phyloP scores from a whole-genome alignment of 352 stramenopile species.

The Elongisporangium anandrum region DNA sequence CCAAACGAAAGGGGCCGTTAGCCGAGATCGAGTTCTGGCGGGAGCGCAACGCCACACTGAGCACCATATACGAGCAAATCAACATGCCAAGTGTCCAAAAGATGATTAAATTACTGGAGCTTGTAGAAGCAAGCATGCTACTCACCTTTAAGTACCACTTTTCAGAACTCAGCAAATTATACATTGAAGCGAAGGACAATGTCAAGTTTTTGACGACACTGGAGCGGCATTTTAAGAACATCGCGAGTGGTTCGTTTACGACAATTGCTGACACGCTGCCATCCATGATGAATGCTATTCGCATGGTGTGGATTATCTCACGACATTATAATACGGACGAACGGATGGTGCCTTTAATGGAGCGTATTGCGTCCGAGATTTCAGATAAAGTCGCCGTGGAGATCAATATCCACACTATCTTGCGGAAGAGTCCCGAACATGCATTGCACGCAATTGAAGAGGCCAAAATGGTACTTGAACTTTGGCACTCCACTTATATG shows the following conservation, averaged over 20 bases:
- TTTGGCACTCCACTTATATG: slow-evolving; percentile 95
- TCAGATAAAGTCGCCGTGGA: slow-evolving; percentile 89
- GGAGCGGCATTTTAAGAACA: slow-evolving; percentile 96
- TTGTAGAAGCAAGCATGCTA: slow-evolving; percentile 89
- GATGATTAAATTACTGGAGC: slow-evolving; percentile 92
- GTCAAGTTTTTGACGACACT: slow-evolving; percentile 96
- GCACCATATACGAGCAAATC: slow-evolving; percentile 95
- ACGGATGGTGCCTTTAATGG: slow-evolving; percentile 95
- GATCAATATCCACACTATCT: slow-evolving; percentile 90
- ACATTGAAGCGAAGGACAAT: slow-evolving; percentile 95
- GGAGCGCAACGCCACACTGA: slow-evolving; percentile 91
- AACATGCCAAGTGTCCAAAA: slow-evolving; percentile 94
- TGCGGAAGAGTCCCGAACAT: slow-evolving; percentile 72
- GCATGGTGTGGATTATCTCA: slow-evolving; percentile 98
- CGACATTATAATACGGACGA: slow-evolving; percentile 97
- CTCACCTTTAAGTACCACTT: slow-evolving; percentile 94
- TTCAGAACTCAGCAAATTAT: slow-evolving; percentile 92
- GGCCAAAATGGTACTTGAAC: slow-evolving; percentile 89
- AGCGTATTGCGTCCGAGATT: slow-evolving; percentile 93
- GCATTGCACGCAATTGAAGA: slow-evolving; percentile 85
- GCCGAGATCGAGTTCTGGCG: slow-evolving; percentile 97
- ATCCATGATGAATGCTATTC: slow-evolving; percentile 96
- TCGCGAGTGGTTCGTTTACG: slow-evolving; percentile 86
- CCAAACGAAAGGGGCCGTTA: slow-evolving; percentile 87
- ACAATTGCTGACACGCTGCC: slow-evolving; percentile 92